A percentile compares a stretch with the other conserved stretches of the same genome.
Conservation (phyloP, 2,329 filamentous ascomycete species). For the Penicillium sp. region DNA sequence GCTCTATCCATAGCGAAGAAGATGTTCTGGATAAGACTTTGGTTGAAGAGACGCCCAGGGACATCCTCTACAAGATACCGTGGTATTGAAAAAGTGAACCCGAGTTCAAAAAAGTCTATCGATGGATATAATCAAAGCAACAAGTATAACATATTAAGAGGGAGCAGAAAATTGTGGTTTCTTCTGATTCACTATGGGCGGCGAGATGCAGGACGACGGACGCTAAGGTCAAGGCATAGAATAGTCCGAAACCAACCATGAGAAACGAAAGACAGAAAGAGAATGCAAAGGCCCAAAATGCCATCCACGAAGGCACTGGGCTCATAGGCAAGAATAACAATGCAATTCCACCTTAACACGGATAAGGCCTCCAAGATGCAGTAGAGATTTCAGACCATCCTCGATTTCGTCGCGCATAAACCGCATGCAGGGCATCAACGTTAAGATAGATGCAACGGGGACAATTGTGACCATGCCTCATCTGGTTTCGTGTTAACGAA, state of each 20-base stretch:
- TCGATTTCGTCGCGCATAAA: neutral
- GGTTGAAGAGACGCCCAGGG: neutral
- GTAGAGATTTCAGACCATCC: neutral
- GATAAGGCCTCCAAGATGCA: neutral
- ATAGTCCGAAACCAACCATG: neutral
- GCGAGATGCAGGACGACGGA: neutral
- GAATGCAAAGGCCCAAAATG: neutral
- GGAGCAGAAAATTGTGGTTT: neutral
- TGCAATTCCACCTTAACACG: neutral
- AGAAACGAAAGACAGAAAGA: neutral
- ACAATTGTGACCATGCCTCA: neutral
- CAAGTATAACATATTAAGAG: neutral
- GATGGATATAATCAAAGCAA: neutral
- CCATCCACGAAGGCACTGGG: neutral
- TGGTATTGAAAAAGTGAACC: neutral
- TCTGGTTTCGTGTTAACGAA: slow-evolving; percentile 5
- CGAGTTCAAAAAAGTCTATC: neutral
- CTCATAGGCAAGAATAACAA: neutral
- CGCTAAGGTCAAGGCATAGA: neutral
- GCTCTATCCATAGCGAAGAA: neutral
- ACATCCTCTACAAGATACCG: neutral
- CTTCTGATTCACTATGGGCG: neutral
- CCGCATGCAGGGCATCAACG: neutral
- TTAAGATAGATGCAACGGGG: neutral
- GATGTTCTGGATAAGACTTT: neutral